Evolutionary conservation across 495 filamentous ascomycete genomes (phyloP), one percentile per base, ranked within the genome.

Genomic region (Saxispiralis lemnorum): DNA sequence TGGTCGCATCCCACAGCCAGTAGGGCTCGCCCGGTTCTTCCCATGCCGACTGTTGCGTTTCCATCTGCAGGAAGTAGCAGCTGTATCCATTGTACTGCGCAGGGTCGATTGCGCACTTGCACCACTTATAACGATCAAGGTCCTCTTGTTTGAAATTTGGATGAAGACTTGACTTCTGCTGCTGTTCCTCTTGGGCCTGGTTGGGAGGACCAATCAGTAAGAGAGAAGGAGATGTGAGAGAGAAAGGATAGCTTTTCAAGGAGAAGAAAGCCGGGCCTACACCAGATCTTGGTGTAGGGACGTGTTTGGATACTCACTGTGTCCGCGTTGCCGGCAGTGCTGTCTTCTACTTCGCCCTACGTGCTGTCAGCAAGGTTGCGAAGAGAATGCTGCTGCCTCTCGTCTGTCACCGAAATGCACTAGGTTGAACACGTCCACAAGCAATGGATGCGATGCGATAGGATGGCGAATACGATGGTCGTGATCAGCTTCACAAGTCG

Each of bases 1-100:
- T 28, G 6, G n/a, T 21, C 14, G 49, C 28, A 21, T 52, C 41
- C 49, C 49, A 52, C 11, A 52, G 38, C 49, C 49, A 52, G 49
- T 52, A 52, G 10, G 45, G 45, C 24, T 52, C 45, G 1, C 14
- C 41, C 13, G 49, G 49, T 32, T 52, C 49, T 13, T 47, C 40
- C 32, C 39, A 45, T 12, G 12, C 13, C 10, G 35, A 41, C 32
- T 47, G 45, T n/a, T 36, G 35, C 14, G 45, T 48, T 31, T 44
- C 41, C 36, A 52, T 44, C 14, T 52, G 49, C 39, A 45, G 20
- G 35, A 30, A 52, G 41, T 52, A 52, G 33, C 48, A 33, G 45
- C 48, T 33, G 12, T 44, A 40, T 10, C 31, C 35, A 12, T 24
- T 19, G n/a, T 32, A 13, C 12, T 43, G 16, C 9, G 34, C 15